A percentile compares a stretch with the other conserved stretches of the same genome.
phyloP scores from a whole-genome alignment of 1,139 yeast genomes.

The Yamadazyma blattariae region DNA sequence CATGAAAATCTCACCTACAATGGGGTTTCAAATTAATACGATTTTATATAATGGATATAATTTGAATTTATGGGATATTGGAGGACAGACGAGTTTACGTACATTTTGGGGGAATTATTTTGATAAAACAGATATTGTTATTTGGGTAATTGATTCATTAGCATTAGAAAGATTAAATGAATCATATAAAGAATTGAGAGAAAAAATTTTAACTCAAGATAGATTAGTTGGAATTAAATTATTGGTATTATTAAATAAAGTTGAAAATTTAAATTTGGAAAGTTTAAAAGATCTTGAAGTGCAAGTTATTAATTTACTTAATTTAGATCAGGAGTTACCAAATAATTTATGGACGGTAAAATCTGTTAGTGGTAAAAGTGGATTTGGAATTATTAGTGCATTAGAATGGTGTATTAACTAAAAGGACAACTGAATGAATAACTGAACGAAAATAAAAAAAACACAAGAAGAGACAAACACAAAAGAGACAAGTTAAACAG shows the following conservation, averaged over 20 bases:
- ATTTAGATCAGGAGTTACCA: constrained; percentile 22
- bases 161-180: constrained; percentile 62
- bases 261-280: constrained; percentile 29
- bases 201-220: constrained; percentile 61
- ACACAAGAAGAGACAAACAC: background rate
- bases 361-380: constrained; percentile 58
- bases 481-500: too few species aligned
- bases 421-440: constrained; percentile 25
- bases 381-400: constrained; percentile 18
- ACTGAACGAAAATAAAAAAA: constrained; percentile 2
- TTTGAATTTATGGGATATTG: constrained; percentile 76
- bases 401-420: constrained; percentile 19
- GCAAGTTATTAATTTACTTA: constrained; percentile 20
- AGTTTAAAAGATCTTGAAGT: constrained; percentile 1
- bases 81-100: constrained; percentile 78
- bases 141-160: constrained; percentile 91
- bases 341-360: constrained; percentile 34
- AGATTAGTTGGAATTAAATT: constrained; percentile 66
- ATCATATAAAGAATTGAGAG: constrained; percentile 60
- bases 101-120: constrained; percentile 91
- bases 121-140: constrained; percentile 74
- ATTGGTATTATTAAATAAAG: constrained; percentile 55
- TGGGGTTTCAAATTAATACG: constrained; percentile 53
- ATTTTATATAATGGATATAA: constrained; percentile 21
- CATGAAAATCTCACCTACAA: constrained; percentile 43